Evolutionary conservation across 2,329 filamentous ascomycete genomes (phyloP), one percentile per base, ranked within the genome.

Genomic region (Talaromyces sp.): DNA sequence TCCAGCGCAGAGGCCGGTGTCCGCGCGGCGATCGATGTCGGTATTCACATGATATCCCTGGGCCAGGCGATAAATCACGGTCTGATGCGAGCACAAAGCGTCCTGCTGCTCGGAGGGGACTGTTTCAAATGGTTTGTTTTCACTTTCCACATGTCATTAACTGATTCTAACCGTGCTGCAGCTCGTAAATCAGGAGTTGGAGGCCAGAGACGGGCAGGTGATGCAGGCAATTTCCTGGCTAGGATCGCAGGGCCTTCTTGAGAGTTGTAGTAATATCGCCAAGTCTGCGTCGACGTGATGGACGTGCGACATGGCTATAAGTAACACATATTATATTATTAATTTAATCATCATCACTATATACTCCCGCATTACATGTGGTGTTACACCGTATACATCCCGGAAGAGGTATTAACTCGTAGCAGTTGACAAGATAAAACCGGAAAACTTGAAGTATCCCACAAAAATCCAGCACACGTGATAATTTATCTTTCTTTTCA

Each of bases 191-290:
- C 74, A 73, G 54, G 74, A 80, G 65, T 72, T 72, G 56, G 72
- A 76, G 59, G 76, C 79, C 31, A 74, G 77, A 38, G 68, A 76
- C 58, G 73, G 70, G 52, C 73, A 69, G 48, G 69, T 75, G 11
- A 75, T 79, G 72, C 70, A 74, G 62, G 73, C 73, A 48, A 79
- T 80, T 60, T 63, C 67, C 57, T 75, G 69, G 69, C 65, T 80
- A 8, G 78, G 78, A 1, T 72, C 78, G 50, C 70, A 72, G 53
- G 76, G 77, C 32, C 50, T 75, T 46, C 68, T 80, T 21, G 72
- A 74, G 24, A 66, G 66, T 41, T 61, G 41, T 21, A 21, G n/a
- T 19, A 35, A 17, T 7, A 21, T 46, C 10, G 3, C n/a, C 7
- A 17, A 46, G 41, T 11, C 41, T 21, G 41, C 41, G 41, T 46